Percentiles rank a stretch among this genome's conserved stretches.
These are phyloP conservation scores for Yarrowia osloensis DNA, from an alignment of 805 yeast genomes.

Conservation along the genomic window DNA sequence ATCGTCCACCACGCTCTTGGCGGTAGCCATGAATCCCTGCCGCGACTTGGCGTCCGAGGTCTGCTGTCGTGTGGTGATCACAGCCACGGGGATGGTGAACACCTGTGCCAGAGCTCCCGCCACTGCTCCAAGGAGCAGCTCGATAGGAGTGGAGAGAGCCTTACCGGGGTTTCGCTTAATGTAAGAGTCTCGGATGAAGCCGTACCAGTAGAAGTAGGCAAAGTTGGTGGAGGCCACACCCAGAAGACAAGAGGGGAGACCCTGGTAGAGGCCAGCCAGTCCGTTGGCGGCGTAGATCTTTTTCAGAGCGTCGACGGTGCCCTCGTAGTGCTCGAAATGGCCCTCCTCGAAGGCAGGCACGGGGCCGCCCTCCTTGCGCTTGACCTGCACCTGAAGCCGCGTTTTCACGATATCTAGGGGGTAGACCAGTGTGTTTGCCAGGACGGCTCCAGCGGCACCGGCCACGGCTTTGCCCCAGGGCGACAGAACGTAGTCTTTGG, in stretches of 20 bases:
- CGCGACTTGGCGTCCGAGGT: constrained; percentile 24
- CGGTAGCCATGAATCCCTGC: constrained; percentile 47
- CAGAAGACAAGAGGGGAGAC: constrained; percentile 63
- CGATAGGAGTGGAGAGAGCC: constrained; percentile 58
- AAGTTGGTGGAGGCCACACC: constrained; percentile 79
- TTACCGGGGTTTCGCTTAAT: constrained; percentile 45
- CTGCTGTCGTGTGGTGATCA: constrained; percentile 64
- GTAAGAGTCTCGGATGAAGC: constrained; percentile 62
- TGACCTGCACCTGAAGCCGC: constrained; percentile 67
- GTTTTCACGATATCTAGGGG: constrained; percentile 81
- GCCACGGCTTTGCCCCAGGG: constrained; percentile 78
- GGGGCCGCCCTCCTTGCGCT: constrained; percentile 31
- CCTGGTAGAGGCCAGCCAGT: constrained; percentile 68
- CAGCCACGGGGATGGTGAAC: constrained; percentile 79
- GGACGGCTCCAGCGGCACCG: constrained; percentile 78
- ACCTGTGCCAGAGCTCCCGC: constrained; percentile 83
- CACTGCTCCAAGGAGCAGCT: constrained; percentile 70
- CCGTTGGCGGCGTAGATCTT: constrained; percentile 63
- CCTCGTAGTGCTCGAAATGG: constrained; percentile 48
- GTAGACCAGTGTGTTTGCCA: constrained; percentile 77
- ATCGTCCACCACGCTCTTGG: constrained; percentile 55
- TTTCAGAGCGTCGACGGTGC: constrained; percentile 61
- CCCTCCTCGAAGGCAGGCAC: constrained; percentile 24
- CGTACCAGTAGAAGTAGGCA: constrained; percentile 86
- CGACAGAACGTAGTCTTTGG: constrained; percentile 39